Evolutionary conservation across 495 filamentous ascomycete genomes (phyloP).

Genomic region (Bombardia bombarda): DNA sequence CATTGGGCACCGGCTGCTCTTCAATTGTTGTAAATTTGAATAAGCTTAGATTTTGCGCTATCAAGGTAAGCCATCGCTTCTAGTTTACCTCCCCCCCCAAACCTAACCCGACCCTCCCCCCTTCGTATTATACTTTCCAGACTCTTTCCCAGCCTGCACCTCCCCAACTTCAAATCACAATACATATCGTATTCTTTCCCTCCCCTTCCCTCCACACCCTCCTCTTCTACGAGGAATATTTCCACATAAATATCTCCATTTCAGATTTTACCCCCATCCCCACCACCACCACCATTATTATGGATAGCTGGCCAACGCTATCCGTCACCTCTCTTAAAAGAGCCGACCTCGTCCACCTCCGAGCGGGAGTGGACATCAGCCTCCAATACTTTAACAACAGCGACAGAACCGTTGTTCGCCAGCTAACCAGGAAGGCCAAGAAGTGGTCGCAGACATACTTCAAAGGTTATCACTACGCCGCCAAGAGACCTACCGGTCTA

Average conservation of each 20-base stretch:
- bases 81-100: no score
- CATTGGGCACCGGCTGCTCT: constrained; percentile 22
- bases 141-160: no score
- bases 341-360: constrained; percentile 7
- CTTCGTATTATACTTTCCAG: no score
- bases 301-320: neutral
- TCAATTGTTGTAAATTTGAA: no score
- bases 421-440: constrained; percentile 14
- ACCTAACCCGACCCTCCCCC: no score
- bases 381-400: constrained; percentile 20
- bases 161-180: no score
- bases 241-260: neutral
- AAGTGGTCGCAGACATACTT: constrained; percentile 17
- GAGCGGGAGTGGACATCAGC: constrained; percentile 16
- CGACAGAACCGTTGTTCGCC: constrained; percentile 2
- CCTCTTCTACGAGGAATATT: no score
- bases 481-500: constrained; percentile 9
- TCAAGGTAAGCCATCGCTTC: no score
- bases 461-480: constrained; percentile 12
- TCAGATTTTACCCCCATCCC: neutral
- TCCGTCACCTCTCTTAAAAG: neutral
- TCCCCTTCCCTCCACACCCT: no score
- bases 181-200: no score
- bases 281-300: neutral
- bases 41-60: no score